A percentile compares a stretch with the other conserved stretches of the same genome.
phyloP scores from a whole-genome alignment of 108 stramenopile species.

The Licmophora abbreviata region DNA sequence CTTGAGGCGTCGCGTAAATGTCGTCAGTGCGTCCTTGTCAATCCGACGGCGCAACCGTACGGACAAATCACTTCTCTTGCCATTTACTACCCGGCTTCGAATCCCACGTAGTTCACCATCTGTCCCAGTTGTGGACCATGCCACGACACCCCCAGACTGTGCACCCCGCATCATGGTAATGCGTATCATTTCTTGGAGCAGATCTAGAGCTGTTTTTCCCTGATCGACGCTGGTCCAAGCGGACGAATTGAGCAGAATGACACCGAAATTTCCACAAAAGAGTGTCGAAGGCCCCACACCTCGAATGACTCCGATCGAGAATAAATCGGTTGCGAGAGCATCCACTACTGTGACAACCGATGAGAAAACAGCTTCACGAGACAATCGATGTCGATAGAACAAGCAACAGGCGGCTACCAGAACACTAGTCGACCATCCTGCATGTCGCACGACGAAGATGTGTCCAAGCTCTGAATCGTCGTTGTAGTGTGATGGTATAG shows the following conservation, averaged over 20 bases:
- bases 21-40: constrained; percentile 8
- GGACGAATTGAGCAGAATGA: constrained; percentile 52
- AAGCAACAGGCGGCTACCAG: too few species aligned
- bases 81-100: constrained; percentile 69
- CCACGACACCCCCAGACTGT: constrained; percentile 72
- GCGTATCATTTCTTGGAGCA: constrained; percentile 66
- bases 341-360: constrained; percentile 50
- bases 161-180: constrained; percentile 88
- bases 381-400: too few species aligned
- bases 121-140: not conserved
- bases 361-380: constrained; percentile 4
- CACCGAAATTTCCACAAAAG: constrained; percentile 79
- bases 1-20: constrained; percentile 3
- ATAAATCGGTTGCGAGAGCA: constrained; percentile 50
- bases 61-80: constrained; percentile 66
- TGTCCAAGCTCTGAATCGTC: not conserved
- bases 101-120: constrained; percentile 29
- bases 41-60: constrained; percentile 37
- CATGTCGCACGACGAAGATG: constrained; percentile 21
- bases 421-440: constrained; percentile 54
- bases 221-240: constrained; percentile 40
- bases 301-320: constrained; percentile 27
- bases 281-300: constrained; percentile 12
- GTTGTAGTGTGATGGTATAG: constrained; percentile 8
- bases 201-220: constrained; percentile 55